A percentile compares a stretch with the other conserved stretches of the same genome.
Conservation (phyloP, 345 rosid genomes). For the Balakata baccata region DNA sequence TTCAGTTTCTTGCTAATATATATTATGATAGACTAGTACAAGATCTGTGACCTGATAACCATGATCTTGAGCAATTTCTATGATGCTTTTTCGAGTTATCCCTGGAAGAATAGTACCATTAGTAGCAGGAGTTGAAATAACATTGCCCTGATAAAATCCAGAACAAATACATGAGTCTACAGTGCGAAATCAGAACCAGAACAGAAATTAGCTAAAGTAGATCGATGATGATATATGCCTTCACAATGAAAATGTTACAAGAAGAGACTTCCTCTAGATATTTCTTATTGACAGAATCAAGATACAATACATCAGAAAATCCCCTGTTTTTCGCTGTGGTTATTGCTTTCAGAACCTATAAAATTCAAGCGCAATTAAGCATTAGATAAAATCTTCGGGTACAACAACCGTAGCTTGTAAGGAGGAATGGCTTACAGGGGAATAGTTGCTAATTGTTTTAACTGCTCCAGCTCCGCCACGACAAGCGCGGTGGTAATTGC, state of each 20-base stretch:
- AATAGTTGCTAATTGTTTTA: conserved; percentile 33
- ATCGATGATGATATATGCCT: conserved; percentile 40
- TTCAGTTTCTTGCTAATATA: background rate
- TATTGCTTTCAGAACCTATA: conserved; percentile 63
- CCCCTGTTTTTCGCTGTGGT: conserved; percentile 64
- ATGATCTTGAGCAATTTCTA: conserved; percentile 62
- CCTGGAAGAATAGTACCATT: conserved; percentile 78
- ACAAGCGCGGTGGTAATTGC: conserved; percentile 28
- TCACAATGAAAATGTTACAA: conserved; percentile 71
- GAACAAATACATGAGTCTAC: background rate
- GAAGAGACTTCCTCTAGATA: conserved; percentile 81
- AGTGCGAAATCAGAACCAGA: background rate
- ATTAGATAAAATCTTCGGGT: background rate
- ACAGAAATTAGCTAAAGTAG: background rate
- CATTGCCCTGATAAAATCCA: conserved; percentile 43
- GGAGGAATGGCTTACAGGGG: conserved; percentile 44
- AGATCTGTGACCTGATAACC: conserved; percentile 53
- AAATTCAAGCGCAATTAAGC: background rate
- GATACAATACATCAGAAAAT: conserved; percentile 75
- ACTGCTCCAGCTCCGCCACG: conserved; percentile 36
- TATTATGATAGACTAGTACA: background rate
- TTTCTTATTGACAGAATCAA: conserved; percentile 59
- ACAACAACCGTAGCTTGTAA: background rate
- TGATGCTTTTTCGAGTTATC: conserved; percentile 65
- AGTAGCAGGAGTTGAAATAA: conserved; percentile 67